Evolutionary conservation across 2,329 filamentous ascomycete species (phyloP), one percentile per base, ranked within the genome.

Genomic region (Fusarium drepaniforme): DNA sequence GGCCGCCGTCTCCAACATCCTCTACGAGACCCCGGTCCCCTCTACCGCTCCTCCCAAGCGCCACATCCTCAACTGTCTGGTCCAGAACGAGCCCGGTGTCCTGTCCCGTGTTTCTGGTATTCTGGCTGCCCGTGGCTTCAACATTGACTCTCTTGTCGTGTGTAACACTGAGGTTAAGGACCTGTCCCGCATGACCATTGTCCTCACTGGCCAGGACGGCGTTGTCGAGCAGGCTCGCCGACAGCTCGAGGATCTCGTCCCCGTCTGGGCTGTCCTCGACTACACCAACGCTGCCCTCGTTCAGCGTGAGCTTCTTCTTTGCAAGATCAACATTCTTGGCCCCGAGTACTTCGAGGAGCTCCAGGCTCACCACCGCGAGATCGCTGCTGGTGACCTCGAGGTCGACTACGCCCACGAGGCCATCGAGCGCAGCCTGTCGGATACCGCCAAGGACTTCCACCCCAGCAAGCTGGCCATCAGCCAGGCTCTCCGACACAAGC

Each of bases 261-360:
- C 97, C 28, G 97, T 99, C 69, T 99, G 97, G 97, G 97, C 97
- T 64, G 97, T 99, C 38, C 88, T 99, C 68, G 97, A 99, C 86
- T 99, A 99, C 86, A 98, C 96, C 70, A 90, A 92, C 72, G 93
- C 97, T 7, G 94, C 97, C 4, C 91, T 99, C 28, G 97, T 99
- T 23, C 97, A 99, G 90, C 93, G 97, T 73, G 97, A 99, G 85
- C 89, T 99, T 35, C 90, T 99, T 11, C 91, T 99, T 42, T 96
- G 97, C 80, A 99, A 99, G 88, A 91, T 99, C 85, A 97, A 96
- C 84, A 98, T 97, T 72, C 90, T 99, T 42, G 97, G 97, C 1
- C 97, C 97, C 8, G 97, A 99, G 87, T 98, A 98, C 86, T 99
- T 98, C 79, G 96, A 98, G 86, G 97, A 99, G 86, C 90, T 99